phyloP scores from a whole-genome alignment of 2,329 filamentous ascomycete genomes.

The Calcarisporium arbuscula region DNA sequence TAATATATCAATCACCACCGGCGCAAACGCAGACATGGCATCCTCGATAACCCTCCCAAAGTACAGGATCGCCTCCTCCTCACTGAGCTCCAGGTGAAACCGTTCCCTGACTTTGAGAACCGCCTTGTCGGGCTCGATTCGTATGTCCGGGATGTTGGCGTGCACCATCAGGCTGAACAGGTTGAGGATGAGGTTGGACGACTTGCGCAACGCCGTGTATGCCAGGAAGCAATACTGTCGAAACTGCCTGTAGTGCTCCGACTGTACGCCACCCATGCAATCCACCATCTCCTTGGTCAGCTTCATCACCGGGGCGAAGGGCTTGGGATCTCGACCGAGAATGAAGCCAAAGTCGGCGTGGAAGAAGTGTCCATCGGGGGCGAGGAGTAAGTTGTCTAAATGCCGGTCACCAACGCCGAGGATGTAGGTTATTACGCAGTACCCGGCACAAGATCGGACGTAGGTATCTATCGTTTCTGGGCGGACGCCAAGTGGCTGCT shows the following conservation, averaged over 20 bases:
- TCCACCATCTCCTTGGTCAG: slow-evolving; percentile 98
- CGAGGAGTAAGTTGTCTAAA: slow-evolving; percentile 87
- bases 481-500: slow-evolving; percentile 75
- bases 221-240: slow-evolving; percentile 95
- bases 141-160: slow-evolving; percentile 93
- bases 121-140: slow-evolving; percentile 85
- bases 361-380: slow-evolving; percentile 91
- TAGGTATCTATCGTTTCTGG: slow-evolving; percentile 94
- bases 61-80: slow-evolving; percentile 85
- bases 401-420: slow-evolving; percentile 94
- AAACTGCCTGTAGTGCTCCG: slow-evolving; percentile 79
- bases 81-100: slow-evolving; percentile 84
- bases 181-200: slow-evolving; percentile 85
- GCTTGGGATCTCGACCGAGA: slow-evolving; percentile 91
- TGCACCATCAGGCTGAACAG: slow-evolving; percentile 96
- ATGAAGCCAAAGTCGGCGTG: slow-evolving; percentile 99
- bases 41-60: slow-evolving; percentile 89
- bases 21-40: slow-evolving; percentile 81
- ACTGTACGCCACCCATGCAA: slow-evolving; percentile 84
- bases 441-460: slow-evolving; percentile 91
- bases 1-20: slow-evolving; percentile 88
- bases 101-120: slow-evolving; percentile 92
- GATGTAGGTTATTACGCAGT: slow-evolving; percentile 98
- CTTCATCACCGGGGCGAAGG: slow-evolving; percentile 95
- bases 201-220: slow-evolving; percentile 85